Conservation (phyloP, 1,284 basidiomycete species). For the Earliella scabrosa region DNA sequence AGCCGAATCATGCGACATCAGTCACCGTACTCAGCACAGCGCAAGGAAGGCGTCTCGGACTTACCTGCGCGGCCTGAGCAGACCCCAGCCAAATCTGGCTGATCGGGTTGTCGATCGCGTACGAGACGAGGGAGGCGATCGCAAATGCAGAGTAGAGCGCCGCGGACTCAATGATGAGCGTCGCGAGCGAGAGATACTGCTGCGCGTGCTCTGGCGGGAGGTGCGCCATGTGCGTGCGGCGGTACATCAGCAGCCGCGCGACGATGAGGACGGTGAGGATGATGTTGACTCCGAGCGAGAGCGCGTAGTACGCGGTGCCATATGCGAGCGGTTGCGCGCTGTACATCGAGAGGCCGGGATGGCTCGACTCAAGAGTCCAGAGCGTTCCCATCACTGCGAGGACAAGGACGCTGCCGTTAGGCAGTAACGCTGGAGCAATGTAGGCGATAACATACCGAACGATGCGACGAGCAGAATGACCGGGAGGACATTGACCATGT, state of each 20-base stretch:
- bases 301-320: constrained; percentile 41
- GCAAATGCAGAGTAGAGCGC: constrained; percentile 46
- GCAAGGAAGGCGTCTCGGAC: too few relatives aligned
- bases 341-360: constrained; percentile 42
- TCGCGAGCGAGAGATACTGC: constrained; percentile 43
- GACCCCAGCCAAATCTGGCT: constrained; percentile 5
- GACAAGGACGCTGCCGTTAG: too few relatives aligned
- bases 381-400: constrained; percentile 43
- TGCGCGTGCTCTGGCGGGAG: constrained; percentile 39
- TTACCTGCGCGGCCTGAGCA: constrained; percentile 7
- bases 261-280: constrained; percentile 46
- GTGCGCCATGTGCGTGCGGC: constrained; percentile 32
- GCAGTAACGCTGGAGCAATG: not conserved
- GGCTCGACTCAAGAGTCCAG: constrained; percentile 46
- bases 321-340: constrained; percentile 40
- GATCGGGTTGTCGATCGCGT: constrained; percentile 36
- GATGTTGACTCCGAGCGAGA: constrained; percentile 49
- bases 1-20: too few relatives aligned
- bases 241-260: constrained; percentile 40
- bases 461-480: constrained; percentile 35
- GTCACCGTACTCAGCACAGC: too few relatives aligned
- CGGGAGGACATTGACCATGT: constrained; percentile 36
- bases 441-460: constrained; percentile 33
- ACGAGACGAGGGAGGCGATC: constrained; percentile 46
- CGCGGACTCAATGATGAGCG: constrained; percentile 46